Evolutionary conservation across 2,329 filamentous ascomycete genomes (phyloP).

Genomic region (Fusarium sp.): DNA sequence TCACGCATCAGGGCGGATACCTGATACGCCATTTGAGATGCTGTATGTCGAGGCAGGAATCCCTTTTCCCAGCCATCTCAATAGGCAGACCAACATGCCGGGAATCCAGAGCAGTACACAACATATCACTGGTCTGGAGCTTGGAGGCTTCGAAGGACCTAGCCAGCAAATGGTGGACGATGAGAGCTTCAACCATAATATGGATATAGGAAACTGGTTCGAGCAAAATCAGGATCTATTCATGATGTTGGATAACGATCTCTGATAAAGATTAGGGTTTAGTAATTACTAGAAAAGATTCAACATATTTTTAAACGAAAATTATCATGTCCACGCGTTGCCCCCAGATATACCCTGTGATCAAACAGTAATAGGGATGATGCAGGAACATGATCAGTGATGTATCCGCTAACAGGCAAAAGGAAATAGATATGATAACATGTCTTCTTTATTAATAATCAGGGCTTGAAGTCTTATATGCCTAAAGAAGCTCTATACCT

Average conservation of each 20-base stretch:
- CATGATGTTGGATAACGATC: constrained; percentile 16
- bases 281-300: accelerated
- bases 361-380: too few relatives aligned
- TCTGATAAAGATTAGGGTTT: accelerated
- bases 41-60: constrained; percentile 9
- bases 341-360: too few relatives aligned
- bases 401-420: too few relatives aligned
- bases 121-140: accelerated
- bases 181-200: not conserved
- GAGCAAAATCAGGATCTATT: constrained; percentile 28
- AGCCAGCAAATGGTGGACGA: not conserved
- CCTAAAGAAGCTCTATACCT: too few relatives aligned
- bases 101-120: accelerated
- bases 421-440: too few relatives aligned
- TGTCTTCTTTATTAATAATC: too few relatives aligned
- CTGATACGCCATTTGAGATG: constrained; percentile 22
- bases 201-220: constrained; percentile 22
- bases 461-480: too few relatives aligned
- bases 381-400: too few relatives aligned
- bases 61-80: not conserved
- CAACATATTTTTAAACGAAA: too few relatives aligned
- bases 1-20: not conserved
- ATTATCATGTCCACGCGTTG: too few relatives aligned
- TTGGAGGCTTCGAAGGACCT: accelerated
- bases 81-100: accelerated